Base-by-base conservation (phyloP, 2,329 filamentous ascomycete species). In the Karstenula rhodostoma region DNA sequence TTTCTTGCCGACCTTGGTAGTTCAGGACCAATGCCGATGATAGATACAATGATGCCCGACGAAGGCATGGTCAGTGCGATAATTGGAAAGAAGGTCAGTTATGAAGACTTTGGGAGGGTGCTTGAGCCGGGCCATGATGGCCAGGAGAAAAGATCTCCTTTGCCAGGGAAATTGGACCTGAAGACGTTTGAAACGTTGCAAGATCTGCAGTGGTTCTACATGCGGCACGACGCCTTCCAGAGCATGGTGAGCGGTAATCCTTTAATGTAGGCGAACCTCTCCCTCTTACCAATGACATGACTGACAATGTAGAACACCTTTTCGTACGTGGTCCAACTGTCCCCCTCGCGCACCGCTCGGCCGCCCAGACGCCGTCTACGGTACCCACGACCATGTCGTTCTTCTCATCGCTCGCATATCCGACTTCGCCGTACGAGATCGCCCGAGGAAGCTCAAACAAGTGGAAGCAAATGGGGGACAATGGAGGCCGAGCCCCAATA, bases 181-280 rank as follows among this genome's bases (percentile, higher is more conserved):
- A 89, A 92, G 63, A 89, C 86, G 43, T 96, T 91, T 71, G 91
- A 95, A 70, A 89, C 91, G 17, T 83, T 95, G 42, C 88, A 91
- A 65, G 95, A 98, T 78, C 80, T 98, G 5, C 96, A 91, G 73
- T 99, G 94, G 94, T 97, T 93, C 91, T 97, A 94, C 75, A 90
- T 87, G 69, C 96, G 97, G 77, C 95, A 97, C 82, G 95, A 98
- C 75, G 88, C 91, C 9, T 96, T 94, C 68, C 94, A 97, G 76
- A 93, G 92, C 73, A 87, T 97, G 62, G 82, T 98, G 25, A 95
- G 94, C 67, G 94, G 93, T 9, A 94, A 94, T 44, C 86, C 86
- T 63, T 82, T 96, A 49, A 89, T 97, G 93, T 97, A 82, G 85
- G 93, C 85, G 25, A 22, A 2, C 1, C 10, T 10, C 0, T 19